These are phyloP conservation scores for Moesziomyces sp. DNA, from an alignment of 1,284 basidiomycete genomes.

Conservation along the genomic window DNA sequence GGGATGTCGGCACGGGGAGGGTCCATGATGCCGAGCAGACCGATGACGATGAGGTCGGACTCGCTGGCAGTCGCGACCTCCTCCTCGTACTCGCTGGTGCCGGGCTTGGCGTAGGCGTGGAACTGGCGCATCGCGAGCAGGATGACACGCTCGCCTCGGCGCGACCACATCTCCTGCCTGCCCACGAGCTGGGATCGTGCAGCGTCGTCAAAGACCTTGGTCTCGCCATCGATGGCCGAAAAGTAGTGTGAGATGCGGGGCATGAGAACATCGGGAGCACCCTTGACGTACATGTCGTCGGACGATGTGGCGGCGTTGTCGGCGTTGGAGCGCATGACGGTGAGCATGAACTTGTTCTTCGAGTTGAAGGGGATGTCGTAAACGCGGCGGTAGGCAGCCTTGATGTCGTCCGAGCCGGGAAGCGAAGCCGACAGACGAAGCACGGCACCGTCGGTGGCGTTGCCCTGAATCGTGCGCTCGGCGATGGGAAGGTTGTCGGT, in stretches of 20 bases:
- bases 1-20: conserved; percentile 75
- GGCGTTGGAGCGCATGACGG: conserved; percentile 66
- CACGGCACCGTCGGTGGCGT: conserved; percentile 76
- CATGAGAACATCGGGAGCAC: conserved; percentile 67
- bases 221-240: conserved; percentile 28
- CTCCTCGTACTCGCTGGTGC: conserved; percentile 29
- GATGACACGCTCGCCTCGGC: conserved; percentile 75
- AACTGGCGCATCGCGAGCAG: conserved; percentile 69
- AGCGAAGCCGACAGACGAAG: conserved; percentile 74
- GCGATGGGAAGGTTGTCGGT: conserved; percentile 28
- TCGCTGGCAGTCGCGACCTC: conserved; percentile 58
- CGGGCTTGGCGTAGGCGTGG: conserved; percentile 20
- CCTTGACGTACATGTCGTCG: conserved; percentile 55
- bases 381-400: conserved; percentile 67
- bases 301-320: conserved; percentile 60
- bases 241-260: conserved; percentile 64
- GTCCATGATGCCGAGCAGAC: conserved; percentile 76
- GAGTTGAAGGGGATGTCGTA: conserved; percentile 74
- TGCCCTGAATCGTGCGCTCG: conserved; percentile 72
- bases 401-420: conserved; percentile 62
- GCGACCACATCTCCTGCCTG: conserved; percentile 70
- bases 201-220: conserved; percentile 20
- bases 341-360: conserved; percentile 77
- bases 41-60: conserved; percentile 73
- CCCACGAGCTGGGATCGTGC: conserved; percentile 29